A percentile compares a stretch with the other conserved stretches of the same genome.
These are phyloP conservation scores for Psophocarpus tetragonolobus DNA, from an alignment of 306 rosid genomes.

Conservation along the genomic window DNA sequence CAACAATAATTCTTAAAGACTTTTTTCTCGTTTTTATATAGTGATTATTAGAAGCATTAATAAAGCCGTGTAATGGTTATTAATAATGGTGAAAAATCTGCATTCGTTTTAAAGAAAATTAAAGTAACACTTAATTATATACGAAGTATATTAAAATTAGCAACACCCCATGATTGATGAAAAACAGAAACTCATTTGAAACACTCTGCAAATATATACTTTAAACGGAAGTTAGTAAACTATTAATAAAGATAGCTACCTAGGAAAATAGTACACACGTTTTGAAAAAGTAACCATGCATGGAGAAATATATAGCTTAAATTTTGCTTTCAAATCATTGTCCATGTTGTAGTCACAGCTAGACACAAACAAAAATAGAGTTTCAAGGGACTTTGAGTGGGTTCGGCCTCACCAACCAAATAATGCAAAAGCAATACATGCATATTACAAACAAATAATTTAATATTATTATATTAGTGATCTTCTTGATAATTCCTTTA, in stretches of 20 bases:
- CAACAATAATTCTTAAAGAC: no score
- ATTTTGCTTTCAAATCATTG: conserved; percentile 37
- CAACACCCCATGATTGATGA: not conserved
- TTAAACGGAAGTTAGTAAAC: not conserved
- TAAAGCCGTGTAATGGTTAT: no score
- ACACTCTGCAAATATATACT: not conserved
- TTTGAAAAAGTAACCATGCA: not conserved
- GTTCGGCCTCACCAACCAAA: not conserved
- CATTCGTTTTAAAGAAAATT: not conserved
- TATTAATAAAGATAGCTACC: not conserved
- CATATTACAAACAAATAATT: not conserved
- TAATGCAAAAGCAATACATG: not conserved
- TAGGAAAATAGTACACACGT: not conserved
- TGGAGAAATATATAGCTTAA: conserved; percentile 3
- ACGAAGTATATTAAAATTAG: not conserved
- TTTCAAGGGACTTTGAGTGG: not conserved
- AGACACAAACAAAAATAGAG: not conserved
- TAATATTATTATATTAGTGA: not conserved
- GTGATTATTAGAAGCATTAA: no score
- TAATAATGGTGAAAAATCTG: not conserved
- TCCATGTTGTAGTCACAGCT: not conserved
- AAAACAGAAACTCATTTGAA: not conserved
- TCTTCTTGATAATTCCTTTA: not conserved
- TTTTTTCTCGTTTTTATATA: no score
- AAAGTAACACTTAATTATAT: no score